These are phyloP conservation scores for Moricandia arvensis DNA, from an alignment of 345 rosid genomes.

Conservation along the genomic window DNA sequence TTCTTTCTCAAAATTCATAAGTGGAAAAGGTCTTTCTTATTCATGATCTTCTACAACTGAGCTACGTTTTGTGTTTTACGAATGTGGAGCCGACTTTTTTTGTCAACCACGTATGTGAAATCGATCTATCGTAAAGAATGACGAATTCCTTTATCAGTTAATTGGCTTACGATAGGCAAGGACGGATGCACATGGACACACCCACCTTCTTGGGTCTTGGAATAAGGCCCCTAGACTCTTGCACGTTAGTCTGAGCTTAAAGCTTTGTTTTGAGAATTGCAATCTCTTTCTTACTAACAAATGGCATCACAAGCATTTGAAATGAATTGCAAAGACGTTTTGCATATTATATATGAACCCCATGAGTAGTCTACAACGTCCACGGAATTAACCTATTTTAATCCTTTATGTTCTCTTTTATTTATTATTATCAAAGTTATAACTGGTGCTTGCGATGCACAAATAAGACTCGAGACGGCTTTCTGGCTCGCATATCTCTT, in stretches of 20 bases:
- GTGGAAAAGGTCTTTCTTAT: no score
- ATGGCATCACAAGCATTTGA: no score
- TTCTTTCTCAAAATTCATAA: no score
- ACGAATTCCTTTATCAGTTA: no score
- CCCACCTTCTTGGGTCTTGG: not conserved
- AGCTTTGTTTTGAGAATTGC: no score
- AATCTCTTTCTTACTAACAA: not conserved
- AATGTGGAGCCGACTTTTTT: no score
- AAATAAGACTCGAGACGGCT: not conserved
- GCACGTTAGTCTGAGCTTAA: not conserved
- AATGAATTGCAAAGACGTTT: not conserved
- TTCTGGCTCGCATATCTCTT: not conserved
- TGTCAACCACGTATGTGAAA: no score
- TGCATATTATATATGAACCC: not conserved
- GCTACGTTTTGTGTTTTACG: no score
- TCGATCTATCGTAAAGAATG: no score
- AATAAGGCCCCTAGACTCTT: not conserved
- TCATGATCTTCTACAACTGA: no score
- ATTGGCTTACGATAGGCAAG: not conserved
- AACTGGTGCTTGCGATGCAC: not conserved
- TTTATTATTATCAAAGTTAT: not conserved
- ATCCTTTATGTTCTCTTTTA: not conserved
- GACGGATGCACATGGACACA: not conserved
- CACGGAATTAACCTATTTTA: not conserved
- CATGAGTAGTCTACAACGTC: not conserved